These are phyloP conservation scores for Tetracladium maxilliforme DNA, from an alignment of 2,329 filamentous ascomycete genomes.

Conservation along the genomic window DNA sequence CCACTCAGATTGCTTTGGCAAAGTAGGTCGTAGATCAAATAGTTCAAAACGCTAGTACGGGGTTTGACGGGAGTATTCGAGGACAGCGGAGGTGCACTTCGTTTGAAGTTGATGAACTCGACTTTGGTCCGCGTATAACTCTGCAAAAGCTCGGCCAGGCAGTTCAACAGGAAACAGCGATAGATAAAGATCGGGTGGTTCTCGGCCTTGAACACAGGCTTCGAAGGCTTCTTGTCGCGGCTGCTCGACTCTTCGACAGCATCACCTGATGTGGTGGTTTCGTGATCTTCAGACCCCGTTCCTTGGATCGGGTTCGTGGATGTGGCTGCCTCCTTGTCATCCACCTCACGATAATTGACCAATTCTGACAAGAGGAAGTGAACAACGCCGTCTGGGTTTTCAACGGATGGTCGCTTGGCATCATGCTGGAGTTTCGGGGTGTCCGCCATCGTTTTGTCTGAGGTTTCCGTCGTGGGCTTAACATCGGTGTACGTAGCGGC, in stretches of 20 bases:
- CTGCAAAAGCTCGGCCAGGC: conserved; percentile 75
- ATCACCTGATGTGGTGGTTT: conserved; percentile 13
- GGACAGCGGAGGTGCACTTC: conserved; percentile 70
- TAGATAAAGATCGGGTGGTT: conserved; percentile 96
- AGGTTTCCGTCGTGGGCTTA: conserved; percentile 43
- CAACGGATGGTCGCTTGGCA: conserved; percentile 68
- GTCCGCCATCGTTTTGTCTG: conserved; percentile 47
- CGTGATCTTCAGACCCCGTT: conserved; percentile 10
- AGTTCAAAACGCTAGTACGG: conserved; percentile 82
- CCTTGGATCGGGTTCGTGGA: conserved; percentile 9
- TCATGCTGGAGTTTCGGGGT: conserved; percentile 49
- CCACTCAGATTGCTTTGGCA: conserved; percentile 45
- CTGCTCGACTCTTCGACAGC: conserved; percentile 6
- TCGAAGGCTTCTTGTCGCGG: conserved; percentile 42
- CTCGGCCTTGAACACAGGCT: conserved; percentile 73
- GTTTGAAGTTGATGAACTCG: conserved; percentile 98
- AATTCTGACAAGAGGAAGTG: conserved; percentile 90
- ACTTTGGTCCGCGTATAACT: conserved; percentile 93
- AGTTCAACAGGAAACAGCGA: conserved; percentile 86
- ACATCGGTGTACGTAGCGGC: conserved; percentile 26
- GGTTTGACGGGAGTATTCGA: conserved; percentile 81
- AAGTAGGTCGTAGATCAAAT: conserved; percentile 72
- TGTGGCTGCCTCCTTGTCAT: conserved; percentile 55
- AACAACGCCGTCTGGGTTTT: conserved; percentile 88
- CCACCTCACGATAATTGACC: conserved; percentile 80